Evolutionary conservation across 106 monocot genomes (phyloP), one percentile per base, ranked within the genome.

Genomic region (Amphibolis antarctica): DNA sequence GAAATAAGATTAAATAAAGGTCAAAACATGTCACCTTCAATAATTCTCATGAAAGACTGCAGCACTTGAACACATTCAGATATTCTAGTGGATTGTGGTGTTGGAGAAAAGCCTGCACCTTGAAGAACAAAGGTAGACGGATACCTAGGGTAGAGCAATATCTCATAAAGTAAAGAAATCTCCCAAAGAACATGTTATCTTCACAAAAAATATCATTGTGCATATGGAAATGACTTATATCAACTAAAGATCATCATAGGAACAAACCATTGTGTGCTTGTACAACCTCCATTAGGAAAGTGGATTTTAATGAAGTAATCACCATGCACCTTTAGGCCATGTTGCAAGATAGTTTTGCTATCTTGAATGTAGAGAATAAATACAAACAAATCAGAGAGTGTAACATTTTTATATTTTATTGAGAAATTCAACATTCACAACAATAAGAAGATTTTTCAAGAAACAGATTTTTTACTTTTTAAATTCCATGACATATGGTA

Each of bases 101-200:
- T 80, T 77, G 88, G 85, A 77, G 71, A 53, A 30, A 85, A 74
- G 15, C 85, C 82, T 36, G 84, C 69, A 53, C 85, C 85, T 78
- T 76, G 82, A 42, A 93, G 80, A 65, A 88, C 80, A 82, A 82
- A 82, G 64, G 80, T 59, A 63, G 78, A 83, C 64, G 93, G 93
- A 23, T 78, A 74, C 88, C 88, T 93, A 63, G 9, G 15, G 60
- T 58, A 23, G 12, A 28, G 23, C 53, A 26, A 62, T 44, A 55
- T 28, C 6, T 46, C 23, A 63, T 14, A 24, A 43, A 46, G 46
- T 22, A 46, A 10, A 22, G 46, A 46, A 14, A 46, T 17, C 24
- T 26, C 44, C 6, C 13, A 2, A 12, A 46, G 44, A 63, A 10
- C 12, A 12, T 25, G 46, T 46, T 63, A 24, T 49, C 22, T 65